A percentile compares a stretch with the other conserved stretches of the same genome.
phyloP scores from a whole-genome alignment of 495 filamentous ascomycete species.

The Darksidea phi region DNA sequence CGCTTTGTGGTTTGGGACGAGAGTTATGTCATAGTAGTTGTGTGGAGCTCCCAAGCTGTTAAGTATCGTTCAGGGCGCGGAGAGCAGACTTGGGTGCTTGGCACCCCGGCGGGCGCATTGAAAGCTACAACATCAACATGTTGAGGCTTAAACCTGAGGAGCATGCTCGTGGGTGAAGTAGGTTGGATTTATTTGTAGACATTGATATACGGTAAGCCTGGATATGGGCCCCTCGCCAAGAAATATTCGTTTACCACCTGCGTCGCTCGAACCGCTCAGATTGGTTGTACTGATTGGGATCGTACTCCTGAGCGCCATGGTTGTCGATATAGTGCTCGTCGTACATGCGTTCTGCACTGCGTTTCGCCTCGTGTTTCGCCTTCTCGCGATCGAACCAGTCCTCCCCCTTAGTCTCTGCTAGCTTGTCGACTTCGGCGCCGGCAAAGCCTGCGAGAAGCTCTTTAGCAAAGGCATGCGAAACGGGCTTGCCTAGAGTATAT shows the following conservation, averaged over 20 bases:
- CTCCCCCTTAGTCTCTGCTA: conserved; percentile 75
- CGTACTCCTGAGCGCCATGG: conserved; percentile 47
- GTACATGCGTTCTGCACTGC: conserved; percentile 56
- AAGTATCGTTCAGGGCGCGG: no score
- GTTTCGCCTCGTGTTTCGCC: conserved; percentile 64
- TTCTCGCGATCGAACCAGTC: conserved; percentile 65
- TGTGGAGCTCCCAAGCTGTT: no score
- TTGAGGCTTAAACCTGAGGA: no score
- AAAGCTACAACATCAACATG: no score
- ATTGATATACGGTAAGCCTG: no score
- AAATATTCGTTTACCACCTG: conserved; percentile 13
- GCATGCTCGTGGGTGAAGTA: no score
- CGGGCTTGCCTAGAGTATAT: conserved; percentile 57
- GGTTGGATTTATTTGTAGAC: no score
- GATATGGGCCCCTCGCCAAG: neutral
- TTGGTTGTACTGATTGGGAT: conserved; percentile 47
- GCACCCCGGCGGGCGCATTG: no score
- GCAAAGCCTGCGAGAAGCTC: conserved; percentile 69
- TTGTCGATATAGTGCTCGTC: conserved; percentile 55
- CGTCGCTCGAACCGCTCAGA: conserved; percentile 40
- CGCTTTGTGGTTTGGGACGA: no score
- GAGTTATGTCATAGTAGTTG: no score
- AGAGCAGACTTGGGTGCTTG: no score
- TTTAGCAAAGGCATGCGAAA: conserved; percentile 74
- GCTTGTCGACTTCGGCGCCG: conserved; percentile 73